phyloP scores from a whole-genome alignment of 2,329 filamentous ascomycete genomes.

The Penicillium oxalicum region DNA sequence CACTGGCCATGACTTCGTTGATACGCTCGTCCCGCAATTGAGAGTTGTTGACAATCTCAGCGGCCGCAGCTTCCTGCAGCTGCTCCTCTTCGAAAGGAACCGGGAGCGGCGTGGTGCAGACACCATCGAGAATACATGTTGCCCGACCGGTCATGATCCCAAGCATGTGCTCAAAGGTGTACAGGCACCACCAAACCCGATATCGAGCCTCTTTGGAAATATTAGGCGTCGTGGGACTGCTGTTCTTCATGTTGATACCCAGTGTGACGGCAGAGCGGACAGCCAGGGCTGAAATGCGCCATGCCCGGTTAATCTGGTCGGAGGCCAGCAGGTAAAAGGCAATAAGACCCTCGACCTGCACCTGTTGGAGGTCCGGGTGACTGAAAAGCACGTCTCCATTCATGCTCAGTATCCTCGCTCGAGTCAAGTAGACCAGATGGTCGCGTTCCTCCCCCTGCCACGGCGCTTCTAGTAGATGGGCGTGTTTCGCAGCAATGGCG shows the following conservation, averaged over 20 bases:
- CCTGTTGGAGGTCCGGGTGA: constrained; percentile 42
- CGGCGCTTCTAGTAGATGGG: constrained; percentile 38
- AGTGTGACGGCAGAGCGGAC: constrained; percentile 40
- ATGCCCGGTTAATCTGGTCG: constrained; percentile 43
- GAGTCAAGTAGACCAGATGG: constrained; percentile 41
- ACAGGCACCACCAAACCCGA: constrained; percentile 43
- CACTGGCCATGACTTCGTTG: constrained; percentile 28
- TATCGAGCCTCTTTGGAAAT: constrained; percentile 43
- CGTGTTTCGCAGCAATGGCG: constrained; percentile 40
- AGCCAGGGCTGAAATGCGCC: constrained; percentile 39
- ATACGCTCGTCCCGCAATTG: constrained; percentile 28
- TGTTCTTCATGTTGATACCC: constrained; percentile 42
- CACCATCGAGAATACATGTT: constrained; percentile 38
- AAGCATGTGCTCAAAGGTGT: constrained; percentile 41
- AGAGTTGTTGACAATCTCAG: constrained; percentile 29
- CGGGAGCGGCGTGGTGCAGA: constrained; percentile 41
- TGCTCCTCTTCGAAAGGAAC: constrained; percentile 38
- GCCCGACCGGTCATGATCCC: constrained; percentile 44
- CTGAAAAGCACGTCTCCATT: constrained; percentile 39
- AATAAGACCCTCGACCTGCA: constrained; percentile 40
- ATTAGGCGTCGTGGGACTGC: constrained; percentile 31
- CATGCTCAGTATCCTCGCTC: constrained; percentile 40
- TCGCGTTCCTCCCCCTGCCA: constrained; percentile 40
- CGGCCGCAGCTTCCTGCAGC: constrained; percentile 28
- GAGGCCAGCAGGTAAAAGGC: constrained; percentile 40